These are phyloP conservation scores for Galerina sulciceps DNA, from an alignment of 768 basidiomycete genomes.

Conservation along the genomic window DNA sequence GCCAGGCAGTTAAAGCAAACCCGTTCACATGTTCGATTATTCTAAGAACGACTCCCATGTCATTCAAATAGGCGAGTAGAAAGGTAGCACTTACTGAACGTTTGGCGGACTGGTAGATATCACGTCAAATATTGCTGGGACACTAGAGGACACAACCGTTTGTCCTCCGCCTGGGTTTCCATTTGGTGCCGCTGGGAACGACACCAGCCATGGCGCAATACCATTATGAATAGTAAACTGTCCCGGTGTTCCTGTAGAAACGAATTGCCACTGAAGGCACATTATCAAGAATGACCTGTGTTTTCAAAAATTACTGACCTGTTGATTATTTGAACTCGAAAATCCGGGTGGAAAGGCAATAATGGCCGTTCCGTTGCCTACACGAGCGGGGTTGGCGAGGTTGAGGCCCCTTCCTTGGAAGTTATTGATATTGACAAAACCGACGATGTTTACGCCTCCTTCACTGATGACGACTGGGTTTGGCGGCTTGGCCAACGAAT, in stretches of 20 bases:
- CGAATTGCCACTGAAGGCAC: background rate
- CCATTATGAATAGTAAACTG: background rate
- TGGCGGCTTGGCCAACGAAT: background rate
- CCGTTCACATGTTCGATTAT: background rate
- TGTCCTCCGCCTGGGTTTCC: background rate
- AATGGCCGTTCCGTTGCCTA: background rate
- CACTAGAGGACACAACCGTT: background rate
- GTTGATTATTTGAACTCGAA: background rate
- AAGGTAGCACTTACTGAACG: background rate
- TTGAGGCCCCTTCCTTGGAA: background rate
- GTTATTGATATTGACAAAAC: background rate
- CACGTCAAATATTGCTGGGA: background rate
- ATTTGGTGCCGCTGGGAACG: background rate
- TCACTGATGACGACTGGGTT: background rate
- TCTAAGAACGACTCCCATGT: background rate
- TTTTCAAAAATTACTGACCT: background rate
- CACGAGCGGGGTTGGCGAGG: background rate
- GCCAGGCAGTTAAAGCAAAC: background rate
- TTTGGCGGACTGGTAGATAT: background rate
- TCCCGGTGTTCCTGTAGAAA: background rate
- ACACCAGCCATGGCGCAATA: background rate
- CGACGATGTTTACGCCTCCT: background rate
- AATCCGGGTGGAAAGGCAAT: background rate
- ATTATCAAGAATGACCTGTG: background rate
- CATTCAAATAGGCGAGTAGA: background rate